A percentile compares a stretch with the other conserved stretches of the same genome.
Conservation (phyloP, 2,329 filamentous ascomycete genomes). For the Colletotrichum kahawae region DNA sequence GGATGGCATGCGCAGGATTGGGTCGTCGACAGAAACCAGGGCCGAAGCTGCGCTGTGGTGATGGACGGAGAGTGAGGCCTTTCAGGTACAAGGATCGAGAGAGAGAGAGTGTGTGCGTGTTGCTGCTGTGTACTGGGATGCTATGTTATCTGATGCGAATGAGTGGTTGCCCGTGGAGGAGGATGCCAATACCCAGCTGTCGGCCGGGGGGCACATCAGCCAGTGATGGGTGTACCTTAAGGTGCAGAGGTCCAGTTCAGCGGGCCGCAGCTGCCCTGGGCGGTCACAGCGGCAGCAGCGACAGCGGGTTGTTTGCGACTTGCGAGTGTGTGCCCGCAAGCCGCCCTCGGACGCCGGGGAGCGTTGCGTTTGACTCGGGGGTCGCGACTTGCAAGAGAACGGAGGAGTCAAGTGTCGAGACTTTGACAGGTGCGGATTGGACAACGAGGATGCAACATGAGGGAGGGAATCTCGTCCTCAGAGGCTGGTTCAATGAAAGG, state of each 20-base stretch:
- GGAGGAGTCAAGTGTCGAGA: neutral
- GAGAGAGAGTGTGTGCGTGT: neutral
- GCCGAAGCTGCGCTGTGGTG: neutral
- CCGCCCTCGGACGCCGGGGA: neutral
- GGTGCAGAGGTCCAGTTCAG: neutral
- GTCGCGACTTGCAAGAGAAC: neutral
- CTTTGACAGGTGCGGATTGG: neutral
- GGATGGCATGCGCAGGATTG: neutral
- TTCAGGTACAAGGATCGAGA: neutral
- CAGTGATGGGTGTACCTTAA: neutral
- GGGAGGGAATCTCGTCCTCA: neutral
- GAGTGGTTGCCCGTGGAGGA: neutral
- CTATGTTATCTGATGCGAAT: neutral
- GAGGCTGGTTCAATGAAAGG: neutral
- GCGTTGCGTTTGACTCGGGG: slow-evolving; percentile 1
- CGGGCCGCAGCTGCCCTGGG: neutral
- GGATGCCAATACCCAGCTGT: neutral
- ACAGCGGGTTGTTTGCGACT: neutral
- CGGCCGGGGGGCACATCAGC: neutral
- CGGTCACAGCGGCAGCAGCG: neutral
- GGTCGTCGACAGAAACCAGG: neutral
- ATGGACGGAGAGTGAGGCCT: neutral
- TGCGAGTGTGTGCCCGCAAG: neutral
- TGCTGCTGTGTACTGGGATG: neutral
- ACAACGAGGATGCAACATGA: neutral